Base-by-base conservation (phyloP, 352 stramenopile species). In the Globisporangium splendens region DNA sequence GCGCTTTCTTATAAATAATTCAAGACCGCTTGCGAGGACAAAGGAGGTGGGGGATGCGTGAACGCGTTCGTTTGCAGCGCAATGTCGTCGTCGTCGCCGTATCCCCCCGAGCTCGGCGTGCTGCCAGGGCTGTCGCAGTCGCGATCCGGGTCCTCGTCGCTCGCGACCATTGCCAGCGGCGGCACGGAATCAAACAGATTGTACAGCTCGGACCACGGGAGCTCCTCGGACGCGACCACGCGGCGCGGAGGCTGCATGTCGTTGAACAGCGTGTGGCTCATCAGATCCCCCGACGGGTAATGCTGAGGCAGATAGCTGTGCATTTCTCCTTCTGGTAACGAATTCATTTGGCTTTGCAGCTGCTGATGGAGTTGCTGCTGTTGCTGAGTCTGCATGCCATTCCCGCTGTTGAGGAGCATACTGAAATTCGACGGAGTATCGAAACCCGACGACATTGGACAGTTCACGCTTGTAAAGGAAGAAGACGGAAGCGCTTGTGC, bases 161-260 rank as follows among this genome's bases (percentile, higher is more conserved):
- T 73, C 62, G 53, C 69, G 13, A 62, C 24, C 41, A 70, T 71
- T 11, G 77, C 72, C 54, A 83, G 52, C 42, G 63, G 57, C 35
- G 69, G 64, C n/a, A 69, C 54, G 17, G 71, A 63, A 22, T 92
- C 80, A 48, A 92, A 92, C 18, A 92, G 53, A 63, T 91, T 88
- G 69, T 92, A 92, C 17, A 92, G 63, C 68, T 92, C 83, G 21
- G 83, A 88, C 83, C 83, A 92, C 15, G 83, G 83, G 28, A 92
- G 65, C 39, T 92, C 83, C 38, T 92, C 83, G 3, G 63, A 87
- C 24, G 80, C 77, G 15, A 92, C 79, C 7, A 92, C 75, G 17
- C 83, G 71, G 20, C 80, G 76, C 28, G 72, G 68, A 18, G 79
- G 70, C 52, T 70, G 50, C 7, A 84, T 61, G 44, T 92, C 79